Base-by-base conservation (phyloP, 192 early-diverging fungal species). In the Coemansia sp. region DNA sequence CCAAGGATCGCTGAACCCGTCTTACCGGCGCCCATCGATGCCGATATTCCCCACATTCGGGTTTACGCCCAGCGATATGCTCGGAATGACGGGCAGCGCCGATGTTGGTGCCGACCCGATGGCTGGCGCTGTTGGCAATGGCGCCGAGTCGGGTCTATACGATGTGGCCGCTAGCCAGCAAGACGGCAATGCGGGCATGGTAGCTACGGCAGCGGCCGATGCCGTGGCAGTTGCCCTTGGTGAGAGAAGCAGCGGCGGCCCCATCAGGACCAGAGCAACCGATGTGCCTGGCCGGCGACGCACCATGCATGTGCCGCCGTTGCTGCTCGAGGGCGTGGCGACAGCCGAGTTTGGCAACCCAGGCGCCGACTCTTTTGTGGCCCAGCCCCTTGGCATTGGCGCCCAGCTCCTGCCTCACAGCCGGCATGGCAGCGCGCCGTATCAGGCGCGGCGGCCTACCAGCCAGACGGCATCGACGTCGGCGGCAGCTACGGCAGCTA, bases 261-360 rank as follows among this genome's bases (percentile, higher is more conserved):
- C 48, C 48, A 39, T 0, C 61, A 60, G 16, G 43, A 18, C n/a
- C 41, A 18, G 37, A 53, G 48, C 35, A 38, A 25, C 36, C 37
- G 41, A 37, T 56, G 61, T 35, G 13, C n/a, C 39, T 28, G 58
- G 34, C 6, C 77, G 76, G 16, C 70, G 77, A 1, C 77, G 77
- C 53, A 75, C 77, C 28, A 75, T 81, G 78, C 71, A 81, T 39
- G 78, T 81, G 37, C 78, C 78, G 28, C 73, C 78, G 36, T 69
- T 73, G 48, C 64, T 81, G 43, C 60, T 69, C n/a, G 77, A 80
- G 31, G 77, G 59, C 38, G 77, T 80, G 16, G 77, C 65, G 2
- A 72, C 72, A 0, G 59, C 71, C 12, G 71, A 62, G 57, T 73
- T 73, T 70, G 23, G 4, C 12, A 55, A 14, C 52, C 52, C 52